Evolutionary conservation across 108 stramenopile genomes (phyloP), one percentile per base, ranked within the genome.

Genomic region (Discostella stelligeroides): DNA sequence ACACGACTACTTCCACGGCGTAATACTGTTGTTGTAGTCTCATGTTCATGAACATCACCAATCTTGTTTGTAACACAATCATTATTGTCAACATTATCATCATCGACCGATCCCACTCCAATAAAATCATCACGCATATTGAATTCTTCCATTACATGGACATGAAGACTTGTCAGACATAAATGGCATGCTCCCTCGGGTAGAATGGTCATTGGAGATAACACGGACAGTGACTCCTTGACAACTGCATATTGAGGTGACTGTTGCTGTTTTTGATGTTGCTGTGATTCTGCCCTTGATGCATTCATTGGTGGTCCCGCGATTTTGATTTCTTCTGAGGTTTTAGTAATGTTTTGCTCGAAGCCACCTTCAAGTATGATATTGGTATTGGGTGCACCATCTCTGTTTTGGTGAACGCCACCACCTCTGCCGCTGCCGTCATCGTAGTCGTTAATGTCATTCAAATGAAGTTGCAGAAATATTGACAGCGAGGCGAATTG

Each of bases 401-500:
- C 7, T 15, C 29, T 23, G 38, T 15, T 5, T n/a, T n/a, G n/a
- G n/a, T n/a, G n/a, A n/a, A 25, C 21, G 34, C 18, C 37, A 34
- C 48, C 34, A 38, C 27, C 46, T 23, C 25, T 18, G 25, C 17
- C 18, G 27, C n/a, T 13, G 0, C 7, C 47, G 30, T 48, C 47
- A 17, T 48, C 55, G 28, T 1, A 4, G 50, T 51, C 50, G 21
- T 21, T 6, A 4, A 38, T 29, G 37, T 58, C 45, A 37, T 53
- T 30, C 14, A 24, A 24, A 42, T 60, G 49, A 29, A 70, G 29
- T 28, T 67, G 78, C 7, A 79, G 43, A 18, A 79, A 34, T 17
- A 79, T 63, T 47, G 78, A 72, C 27, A 79, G 58, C 7, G 70
- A 66, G 30, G 78, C 68, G 70, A 79, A 79, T 62, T 79, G 78